Conservation (phyloP, 78 protist genomes). For the Pigoraptor vietnamica region DNA sequence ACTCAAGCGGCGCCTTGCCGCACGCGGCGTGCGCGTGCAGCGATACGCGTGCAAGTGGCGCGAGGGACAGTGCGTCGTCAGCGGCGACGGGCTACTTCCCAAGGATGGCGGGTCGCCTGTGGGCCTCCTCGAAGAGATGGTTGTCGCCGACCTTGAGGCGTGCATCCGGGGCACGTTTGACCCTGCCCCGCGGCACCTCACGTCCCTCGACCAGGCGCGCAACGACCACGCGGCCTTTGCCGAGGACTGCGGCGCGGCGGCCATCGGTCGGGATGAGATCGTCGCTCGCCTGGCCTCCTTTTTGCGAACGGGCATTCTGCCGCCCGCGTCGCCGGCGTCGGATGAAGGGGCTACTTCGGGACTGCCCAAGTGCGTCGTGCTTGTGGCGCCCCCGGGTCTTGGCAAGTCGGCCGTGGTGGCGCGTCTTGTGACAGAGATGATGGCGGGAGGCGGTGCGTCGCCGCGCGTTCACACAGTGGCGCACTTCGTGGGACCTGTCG, state of each 20-base stretch:
- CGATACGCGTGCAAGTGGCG: slow-evolving; percentile 28
- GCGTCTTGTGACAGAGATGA: not conserved
- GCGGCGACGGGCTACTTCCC: slow-evolving; percentile 9
- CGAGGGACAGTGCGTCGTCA: slow-evolving; percentile 15
- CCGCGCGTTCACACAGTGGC: not conserved
- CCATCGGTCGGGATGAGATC: not conserved
- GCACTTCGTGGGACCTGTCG: not conserved
- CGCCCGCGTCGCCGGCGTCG: too few species aligned
- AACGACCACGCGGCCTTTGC: not conserved
- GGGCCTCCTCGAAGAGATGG: slow-evolving; percentile 14
- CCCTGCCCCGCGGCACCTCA: not conserved
- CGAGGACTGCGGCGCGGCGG: not conserved
- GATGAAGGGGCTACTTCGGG: not conserved
- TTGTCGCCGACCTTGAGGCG: slow-evolving; percentile 44
- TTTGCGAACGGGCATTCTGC: not conserved
- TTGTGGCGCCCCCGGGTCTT: slow-evolving; percentile 44
- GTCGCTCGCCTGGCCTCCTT: not conserved
- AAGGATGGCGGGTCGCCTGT: not conserved
- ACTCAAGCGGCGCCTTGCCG: not conserved
- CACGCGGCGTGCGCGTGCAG: not conserved
- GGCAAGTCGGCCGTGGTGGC: slow-evolving; percentile 55
- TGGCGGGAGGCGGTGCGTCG: not conserved
- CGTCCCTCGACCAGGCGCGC: not conserved
- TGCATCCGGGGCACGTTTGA: not conserved
- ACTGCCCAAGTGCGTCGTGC: slow-evolving; percentile 5